Evolutionary conservation across 1,139 yeast species (phyloP), one percentile per base, ranked within the genome.

Genomic region (Tardiomyces depauwii): DNA sequence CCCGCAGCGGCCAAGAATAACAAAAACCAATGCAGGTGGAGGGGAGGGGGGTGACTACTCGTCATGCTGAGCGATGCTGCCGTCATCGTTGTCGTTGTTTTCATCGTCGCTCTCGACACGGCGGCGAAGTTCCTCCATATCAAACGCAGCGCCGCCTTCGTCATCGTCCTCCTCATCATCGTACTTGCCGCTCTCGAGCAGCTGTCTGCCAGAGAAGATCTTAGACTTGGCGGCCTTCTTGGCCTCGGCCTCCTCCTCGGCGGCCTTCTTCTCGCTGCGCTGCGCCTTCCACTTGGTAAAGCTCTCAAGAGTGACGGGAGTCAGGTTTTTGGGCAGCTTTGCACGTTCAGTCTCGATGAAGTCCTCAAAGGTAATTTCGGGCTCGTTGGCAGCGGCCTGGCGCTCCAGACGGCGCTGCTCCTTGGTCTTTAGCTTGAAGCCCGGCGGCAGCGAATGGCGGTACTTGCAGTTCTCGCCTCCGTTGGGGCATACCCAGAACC

Each of bases 401-500:
- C 81, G 82, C 66, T 91, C 98, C 60, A 88, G 69, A 61, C 89
- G 77, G 73, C 85, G 82, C 65, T 93, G 96, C 64, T 91, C 98
- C 67, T 88, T 89, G 42, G 98, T 91, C 73, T 91, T 93, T 68
- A 93, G 77, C 46, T 87, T 94, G 65, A 88, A 93, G 1, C 98
- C 99, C 42, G 93, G 88, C 41, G 99, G 99, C 58, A 93, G 74
- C n/a, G 97, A 83, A 67, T 93, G 99, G 65, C 77, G 80, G 71
- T 93, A 93, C 72, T 83, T 91, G 77, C 99, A 93, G 48, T 78
- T 82, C 55, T 82, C 80, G 53, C 96, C 96, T 40, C 91, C 91
- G 57, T 86, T 86, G 36, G 98, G 99, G 71, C 99, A 91, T 30
- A 77, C 76, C 99, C 98, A 91, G 67, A 91, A 89, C 98, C 98